Evolutionary conservation across 2,329 filamentous ascomycete species (phyloP), one percentile per base, ranked within the genome.

Genomic region (Xylariaceae sp.): DNA sequence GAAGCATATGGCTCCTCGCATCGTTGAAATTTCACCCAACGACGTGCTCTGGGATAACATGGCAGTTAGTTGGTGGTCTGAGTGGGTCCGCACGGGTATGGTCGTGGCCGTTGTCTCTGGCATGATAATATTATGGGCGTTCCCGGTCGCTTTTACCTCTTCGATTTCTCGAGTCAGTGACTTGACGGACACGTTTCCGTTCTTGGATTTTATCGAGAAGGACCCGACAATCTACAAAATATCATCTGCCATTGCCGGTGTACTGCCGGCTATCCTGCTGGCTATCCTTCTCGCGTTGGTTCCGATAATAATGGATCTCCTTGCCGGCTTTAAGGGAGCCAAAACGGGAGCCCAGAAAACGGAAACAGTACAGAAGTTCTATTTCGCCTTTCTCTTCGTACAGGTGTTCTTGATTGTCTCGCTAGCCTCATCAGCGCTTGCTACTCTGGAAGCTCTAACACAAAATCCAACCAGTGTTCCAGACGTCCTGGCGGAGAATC

Each of bases 21-120:
- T 90, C 41, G 89, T 96, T n/a, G 95, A 99, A 70, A 92, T 99
- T 45, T 91, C 92, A 6, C 95, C 95, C 0, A 88, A 88, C 43
- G 93, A 98, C 70, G 91, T 99, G 7, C 82, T 96, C 41, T 99
- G 95, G 95, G 91, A 96, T 63, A 99, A 99, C 70, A 93, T 99
- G 88, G 93, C 91, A 0, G 89, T 97, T 65, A 86, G 83, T 52
- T 98, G 95, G 93, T 98, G 93, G 92, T 88, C 93, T 60, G 84
- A 88, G 54, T 96, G 93, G 81, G 68, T 91, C 26, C 85, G 91
- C 23, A 87, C 86, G 2, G 82, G 78, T 37, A 71, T 88, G 7
- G 88, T 93, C 10, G 75, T 91, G 26, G 73, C 77, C 7, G 65
- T 89, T 20, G 87, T 96, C 7, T 72, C 81, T 37, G 89, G 80